phyloP scores from a whole-genome alignment of 495 filamentous ascomycete genomes.

The Penicillium cinerascens region DNA sequence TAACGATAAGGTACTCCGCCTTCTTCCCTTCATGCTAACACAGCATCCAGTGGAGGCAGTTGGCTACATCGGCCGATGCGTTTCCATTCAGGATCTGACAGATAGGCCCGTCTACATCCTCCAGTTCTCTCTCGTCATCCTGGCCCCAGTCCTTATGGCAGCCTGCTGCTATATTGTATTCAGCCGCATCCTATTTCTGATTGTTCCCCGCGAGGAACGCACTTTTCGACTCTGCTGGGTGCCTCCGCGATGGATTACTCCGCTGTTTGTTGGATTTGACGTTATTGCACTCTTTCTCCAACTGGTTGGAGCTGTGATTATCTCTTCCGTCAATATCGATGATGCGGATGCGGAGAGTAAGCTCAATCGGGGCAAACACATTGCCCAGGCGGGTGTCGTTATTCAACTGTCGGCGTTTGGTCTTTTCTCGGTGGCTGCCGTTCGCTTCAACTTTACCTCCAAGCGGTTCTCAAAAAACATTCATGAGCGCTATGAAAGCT shows the following conservation, averaged over 20 bases:
- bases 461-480: conserved; percentile 31
- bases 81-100: conserved; percentile 30
- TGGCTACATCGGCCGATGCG: conserved; percentile 40
- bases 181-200: conserved; percentile 45
- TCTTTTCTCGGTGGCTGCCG: conserved; percentile 37
- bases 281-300: conserved; percentile 30
- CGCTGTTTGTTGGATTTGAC: conserved; percentile 33
- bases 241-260: conserved; percentile 38
- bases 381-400: conserved; percentile 39
- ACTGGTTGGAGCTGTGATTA: conserved; percentile 29
- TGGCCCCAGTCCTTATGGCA: conserved; percentile 46
- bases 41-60: conserved; percentile 38
- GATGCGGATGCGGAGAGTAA: conserved; percentile 25
- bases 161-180: conserved; percentile 56
- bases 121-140: conserved; percentile 37
- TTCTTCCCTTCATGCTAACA: conserved; percentile 1
- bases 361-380: conserved; percentile 35
- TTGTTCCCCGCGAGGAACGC: conserved; percentile 36
- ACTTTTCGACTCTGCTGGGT: conserved; percentile 45
- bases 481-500: conserved; percentile 22
- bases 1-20: too few relatives aligned
- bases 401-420: conserved; percentile 43
- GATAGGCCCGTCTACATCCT: conserved; percentile 29
- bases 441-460: conserved; percentile 40
- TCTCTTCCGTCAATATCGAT: conserved; percentile 27